Evolutionary conservation across 169 alveolate genomes (phyloP).

Genomic region (Babesia bovis): DNA sequence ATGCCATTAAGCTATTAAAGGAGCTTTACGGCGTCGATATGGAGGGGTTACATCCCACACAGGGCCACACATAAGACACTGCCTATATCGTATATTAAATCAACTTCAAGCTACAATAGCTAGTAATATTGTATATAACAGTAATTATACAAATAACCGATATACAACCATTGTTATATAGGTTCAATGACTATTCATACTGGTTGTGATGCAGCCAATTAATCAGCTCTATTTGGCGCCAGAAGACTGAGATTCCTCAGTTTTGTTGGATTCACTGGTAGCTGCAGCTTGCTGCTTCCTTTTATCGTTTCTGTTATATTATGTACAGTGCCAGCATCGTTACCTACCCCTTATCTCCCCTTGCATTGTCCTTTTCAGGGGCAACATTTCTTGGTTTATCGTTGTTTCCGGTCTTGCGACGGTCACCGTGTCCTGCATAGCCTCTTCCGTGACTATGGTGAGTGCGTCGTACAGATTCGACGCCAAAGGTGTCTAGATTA

Average conservation of each 20-base stretch:
- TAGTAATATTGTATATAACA: too few relatives aligned
- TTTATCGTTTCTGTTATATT: not conserved
- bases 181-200: too few relatives aligned
- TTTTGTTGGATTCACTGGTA: too few relatives aligned
- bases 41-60: constrained; percentile 7
- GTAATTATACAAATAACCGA: too few relatives aligned
- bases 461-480: constrained; percentile 59
- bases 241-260: too few relatives aligned
- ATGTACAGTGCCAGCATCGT: not conserved
- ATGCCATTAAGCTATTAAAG: not conserved
- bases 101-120: too few relatives aligned
- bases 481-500: constrained; percentile 80
- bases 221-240: too few relatives aligned
- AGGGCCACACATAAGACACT: constrained; percentile 6
- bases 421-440: constrained; percentile 8
- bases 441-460: not conserved
- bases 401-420: not conserved
- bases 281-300: too few relatives aligned
- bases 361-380: not conserved
- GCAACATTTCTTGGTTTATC: not conserved
- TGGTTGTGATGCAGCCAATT: too few relatives aligned
- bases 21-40: not conserved
- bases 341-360: constrained; percentile 4
- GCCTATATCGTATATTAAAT: too few relatives aligned
- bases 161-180: too few relatives aligned